Evolutionary conservation across 129 eudicot genomes (phyloP).

Genomic region (sunflower (Helianthus annuus)): HanXRQr2.0-SUNRISE NC_035437.2:166896370-166896869

Average conservation of each 20-base stretch:
- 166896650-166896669: not conserved
- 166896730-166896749: conserved; percentile 74
- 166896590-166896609: conserved; percentile 64
- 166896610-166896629: not conserved
- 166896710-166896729: conserved; percentile 78
- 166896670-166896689: conserved; percentile 76
- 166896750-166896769: conserved; percentile 41
- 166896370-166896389: too few species aligned
- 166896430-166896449: not conserved
- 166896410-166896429: conserved; percentile 2
- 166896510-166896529: conserved; percentile 80
- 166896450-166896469: conserved; percentile 13
- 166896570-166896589: conserved; percentile 93
- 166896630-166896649: not conserved
- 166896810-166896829: not conserved
- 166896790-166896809: not conserved
- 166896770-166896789: not conserved
- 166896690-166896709: conserved; percentile 81
- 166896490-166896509: conserved; percentile 96
- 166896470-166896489: conserved; percentile 65
- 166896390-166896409: not conserved
- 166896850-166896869: not conserved
- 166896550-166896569: conserved; percentile 92
- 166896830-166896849: not conserved
- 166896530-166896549: conserved; percentile 89